These are phyloP conservation scores for Zygosaccharomyces lentus DNA, from an alignment of 805 yeast species.

Conservation along the genomic window DNA sequence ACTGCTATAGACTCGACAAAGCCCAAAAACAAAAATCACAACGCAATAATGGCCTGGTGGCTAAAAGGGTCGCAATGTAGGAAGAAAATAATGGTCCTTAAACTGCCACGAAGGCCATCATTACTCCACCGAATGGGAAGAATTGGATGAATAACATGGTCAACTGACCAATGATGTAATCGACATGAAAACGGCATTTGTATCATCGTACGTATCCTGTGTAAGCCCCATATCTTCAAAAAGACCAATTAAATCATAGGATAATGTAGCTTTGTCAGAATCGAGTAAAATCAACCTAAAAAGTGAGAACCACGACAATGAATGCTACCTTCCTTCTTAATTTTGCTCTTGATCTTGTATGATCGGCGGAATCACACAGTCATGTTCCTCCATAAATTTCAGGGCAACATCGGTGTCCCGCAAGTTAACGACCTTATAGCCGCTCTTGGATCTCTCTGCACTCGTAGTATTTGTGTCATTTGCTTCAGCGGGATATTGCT, in stretches of 20 bases:
- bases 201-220: slow-evolving; percentile 43
- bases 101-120: slow-evolving; percentile 38
- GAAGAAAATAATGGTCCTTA: slow-evolving; percentile 47
- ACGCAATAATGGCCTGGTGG: slow-evolving; percentile 44
- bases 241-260: slow-evolving; percentile 47
- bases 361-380: slow-evolving; percentile 35
- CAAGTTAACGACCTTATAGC: slow-evolving; percentile 28
- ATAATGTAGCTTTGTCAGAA: slow-evolving; percentile 49
- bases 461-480: not conserved
- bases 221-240: slow-evolving; percentile 44
- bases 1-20: slow-evolving; percentile 44
- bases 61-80: slow-evolving; percentile 44
- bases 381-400: slow-evolving; percentile 36
- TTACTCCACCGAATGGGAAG: slow-evolving; percentile 39
- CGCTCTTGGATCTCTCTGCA: not conserved
- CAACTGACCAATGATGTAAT: slow-evolving; percentile 46
- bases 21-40: slow-evolving; percentile 51
- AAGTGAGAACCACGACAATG: slow-evolving; percentile 37
- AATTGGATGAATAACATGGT: slow-evolving; percentile 44
- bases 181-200: slow-evolving; percentile 52
- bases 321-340: slow-evolving; percentile 38
- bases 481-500: not conserved
- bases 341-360: slow-evolving; percentile 42
- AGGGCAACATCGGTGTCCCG: slow-evolving; percentile 42
- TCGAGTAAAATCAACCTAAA: slow-evolving; percentile 41